Conservation (phyloP, 1,284 basidiomycete genomes). For the Marasmius oreades region DNA sequence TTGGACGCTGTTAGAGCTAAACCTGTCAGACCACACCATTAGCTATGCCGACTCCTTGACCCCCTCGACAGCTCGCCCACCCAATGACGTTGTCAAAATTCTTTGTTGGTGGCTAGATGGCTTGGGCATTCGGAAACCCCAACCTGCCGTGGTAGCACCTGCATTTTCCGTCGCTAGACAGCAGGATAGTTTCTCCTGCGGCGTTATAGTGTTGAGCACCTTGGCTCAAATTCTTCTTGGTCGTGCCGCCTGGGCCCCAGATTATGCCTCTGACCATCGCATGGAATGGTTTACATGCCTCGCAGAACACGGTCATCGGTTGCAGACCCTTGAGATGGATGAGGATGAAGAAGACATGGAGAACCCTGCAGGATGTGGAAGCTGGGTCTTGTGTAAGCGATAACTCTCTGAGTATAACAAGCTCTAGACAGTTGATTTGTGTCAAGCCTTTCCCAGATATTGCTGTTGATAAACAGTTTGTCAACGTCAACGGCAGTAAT, state of each 20-base stretch:
- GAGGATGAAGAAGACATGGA: neutral
- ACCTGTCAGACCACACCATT: constrained; percentile 3
- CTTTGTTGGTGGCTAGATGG: constrained; percentile 14
- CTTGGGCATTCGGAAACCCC: neutral
- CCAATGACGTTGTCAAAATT: constrained; percentile 1
- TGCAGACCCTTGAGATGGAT: neutral
- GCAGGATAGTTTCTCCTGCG: constrained; percentile 15
- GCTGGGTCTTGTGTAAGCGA: too few relatives aligned
- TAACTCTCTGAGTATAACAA: too few relatives aligned
- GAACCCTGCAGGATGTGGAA: too few relatives aligned
- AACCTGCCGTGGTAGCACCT: neutral
- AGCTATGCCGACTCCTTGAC: neutral
- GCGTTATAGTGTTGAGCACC: constrained; percentile 13
- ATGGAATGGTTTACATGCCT: constrained; percentile 17
- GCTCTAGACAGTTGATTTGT: too few relatives aligned
- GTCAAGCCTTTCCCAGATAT: too few relatives aligned
- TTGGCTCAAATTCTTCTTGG: constrained; percentile 6
- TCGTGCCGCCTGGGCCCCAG: constrained; percentile 9
- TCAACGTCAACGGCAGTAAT: too few relatives aligned
- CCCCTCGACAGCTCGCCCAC: neutral
- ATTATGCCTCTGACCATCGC: neutral
- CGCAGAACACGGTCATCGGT: neutral
- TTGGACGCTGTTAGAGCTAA: constrained; percentile 16
- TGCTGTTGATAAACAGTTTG: too few relatives aligned
- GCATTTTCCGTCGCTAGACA: constrained; percentile 9